phyloP scores from a whole-genome alignment of 352 stramenopile species.

The Globisporangium ultimum region DNA sequence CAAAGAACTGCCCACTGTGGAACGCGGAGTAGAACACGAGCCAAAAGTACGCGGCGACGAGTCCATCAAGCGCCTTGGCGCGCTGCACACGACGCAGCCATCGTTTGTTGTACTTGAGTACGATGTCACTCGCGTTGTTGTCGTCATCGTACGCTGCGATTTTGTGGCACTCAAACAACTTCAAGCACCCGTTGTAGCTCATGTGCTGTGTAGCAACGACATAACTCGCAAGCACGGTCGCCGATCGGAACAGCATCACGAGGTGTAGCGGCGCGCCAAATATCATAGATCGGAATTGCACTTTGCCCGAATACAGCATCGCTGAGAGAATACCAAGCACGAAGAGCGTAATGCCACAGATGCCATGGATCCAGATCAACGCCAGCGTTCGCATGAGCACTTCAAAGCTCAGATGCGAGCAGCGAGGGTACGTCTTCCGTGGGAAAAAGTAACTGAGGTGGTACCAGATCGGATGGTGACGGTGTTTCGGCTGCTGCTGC shows the following conservation, averaged over 20 bases:
- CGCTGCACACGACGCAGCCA: conserved; percentile 59
- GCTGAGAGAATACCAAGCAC: conserved; percentile 41
- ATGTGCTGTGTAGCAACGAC: conserved; percentile 55
- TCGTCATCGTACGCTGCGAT: conserved; percentile 27
- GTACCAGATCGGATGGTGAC: conserved; percentile 39
- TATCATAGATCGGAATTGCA: conserved; percentile 43
- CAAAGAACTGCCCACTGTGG: conserved; percentile 54
- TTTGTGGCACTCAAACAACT: conserved; percentile 38
- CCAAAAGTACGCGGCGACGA: conserved; percentile 60
- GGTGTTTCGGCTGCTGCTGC: background rate
- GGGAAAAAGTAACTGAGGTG: conserved; percentile 67
- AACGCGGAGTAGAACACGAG: conserved; percentile 68
- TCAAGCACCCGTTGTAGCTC: conserved; percentile 58
- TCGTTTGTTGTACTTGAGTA: conserved; percentile 61
- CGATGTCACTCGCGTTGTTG: conserved; percentile 36
- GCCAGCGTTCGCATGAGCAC: conserved; percentile 66
- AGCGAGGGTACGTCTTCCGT: conserved; percentile 59
- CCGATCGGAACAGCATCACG: conserved; percentile 55
- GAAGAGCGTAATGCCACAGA: conserved; percentile 54
- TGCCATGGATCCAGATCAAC: conserved; percentile 64
- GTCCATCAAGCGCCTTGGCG: conserved; percentile 51
- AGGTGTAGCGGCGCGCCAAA: conserved; percentile 63
- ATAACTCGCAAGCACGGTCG: conserved; percentile 50
- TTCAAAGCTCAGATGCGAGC: conserved; percentile 58
- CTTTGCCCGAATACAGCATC: conserved; percentile 35